Conservation (phyloP, 495 filamentous ascomycete species). For the Daldinia vernicosa region DNA sequence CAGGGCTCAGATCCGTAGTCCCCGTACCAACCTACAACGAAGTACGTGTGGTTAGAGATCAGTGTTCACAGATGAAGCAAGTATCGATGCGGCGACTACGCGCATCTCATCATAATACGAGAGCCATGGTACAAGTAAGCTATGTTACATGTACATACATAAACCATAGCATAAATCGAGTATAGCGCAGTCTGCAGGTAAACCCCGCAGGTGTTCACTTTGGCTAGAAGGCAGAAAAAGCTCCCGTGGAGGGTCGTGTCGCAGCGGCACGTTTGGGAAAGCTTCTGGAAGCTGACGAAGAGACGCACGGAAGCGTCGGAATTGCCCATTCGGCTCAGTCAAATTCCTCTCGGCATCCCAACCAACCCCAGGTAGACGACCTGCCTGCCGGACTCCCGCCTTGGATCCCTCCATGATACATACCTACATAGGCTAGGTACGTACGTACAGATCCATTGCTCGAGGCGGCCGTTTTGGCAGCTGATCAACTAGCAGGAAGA, state of each 20-base stretch:
- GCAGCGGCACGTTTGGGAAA: constrained; percentile 34
- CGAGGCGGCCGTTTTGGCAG: constrained; percentile 32
- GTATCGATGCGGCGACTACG: constrained; percentile 22
- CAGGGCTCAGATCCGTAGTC: constrained; percentile 9
- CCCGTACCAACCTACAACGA: not conserved
- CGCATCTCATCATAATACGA: constrained; percentile 27
- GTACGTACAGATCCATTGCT: constrained; percentile 27
- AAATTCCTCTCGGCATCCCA: constrained; percentile 13
- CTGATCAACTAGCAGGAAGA: constrained; percentile 41
- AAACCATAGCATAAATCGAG: constrained; percentile 28
- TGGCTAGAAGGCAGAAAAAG: constrained; percentile 24
- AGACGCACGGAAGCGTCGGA: constrained; percentile 26
- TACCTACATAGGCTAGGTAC: no score
- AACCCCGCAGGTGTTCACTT: constrained; percentile 27
- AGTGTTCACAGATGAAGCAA: constrained; percentile 26
- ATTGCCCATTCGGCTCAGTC: constrained; percentile 23
- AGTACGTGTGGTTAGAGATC: constrained; percentile 16
- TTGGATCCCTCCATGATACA: constrained; percentile 33
- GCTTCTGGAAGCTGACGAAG: constrained; percentile 41
- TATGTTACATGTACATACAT: constrained; percentile 19
- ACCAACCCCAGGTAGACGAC: not conserved
- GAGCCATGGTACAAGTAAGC: constrained; percentile 16
- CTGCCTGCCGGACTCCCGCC: constrained; percentile 15
- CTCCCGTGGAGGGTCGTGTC: constrained; percentile 28
- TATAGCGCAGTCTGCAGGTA: constrained; percentile 17